Evolutionary conservation across 805 yeast genomes (phyloP), one percentile per base, ranked within the genome.

Genomic region (Myxozyma geophila): DNA sequence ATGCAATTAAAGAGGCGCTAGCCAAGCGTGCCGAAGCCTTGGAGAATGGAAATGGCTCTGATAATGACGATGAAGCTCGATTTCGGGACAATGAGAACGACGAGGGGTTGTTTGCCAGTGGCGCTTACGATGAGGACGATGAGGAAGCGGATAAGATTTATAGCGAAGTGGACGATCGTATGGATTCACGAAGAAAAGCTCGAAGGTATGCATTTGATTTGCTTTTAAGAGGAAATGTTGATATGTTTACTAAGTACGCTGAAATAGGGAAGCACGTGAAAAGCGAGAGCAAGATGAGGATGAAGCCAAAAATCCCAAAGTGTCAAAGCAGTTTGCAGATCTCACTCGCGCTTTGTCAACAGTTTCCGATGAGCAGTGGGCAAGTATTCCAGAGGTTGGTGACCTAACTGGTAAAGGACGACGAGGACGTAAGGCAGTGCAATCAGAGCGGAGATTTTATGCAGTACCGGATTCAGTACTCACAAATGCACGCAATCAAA

Each of bases 391-490:
- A 0, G 97, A 91, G 67, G 95, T 90, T 1, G 89, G 91, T 0
- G 98, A 93, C 74, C 78, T 90, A 71, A 95, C 99, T 0, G 82
- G 86, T 71, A 80, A 85, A 62, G 91, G 91, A 75, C 90, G 92
- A 69, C 77, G 98, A 60, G 78, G 82, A 54, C 78, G 97, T 59
- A 74, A 85, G 50, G 80, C 85, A 59, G 82, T 83, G 53, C 69
- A 65, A 48, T 81, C 79, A 69, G 83, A 84, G 62, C 86, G 87
- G 67, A 78, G 97, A 64, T 84, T 83, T 48, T 93, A 91, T 73
- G 91, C 96, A 9, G 89, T 89, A 1, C 95, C 97, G 0, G 98
- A 93, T 73, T 73, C 85, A 1, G 74, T 90, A 7, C 70, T 88
- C 1, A 77, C 82, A 0, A 78, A 78, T 0, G 63, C 79, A 21